Base-by-base conservation (phyloP, 2,329 filamentous ascomycete genomes). In the Fusarium pseudograminearum region DNA sequence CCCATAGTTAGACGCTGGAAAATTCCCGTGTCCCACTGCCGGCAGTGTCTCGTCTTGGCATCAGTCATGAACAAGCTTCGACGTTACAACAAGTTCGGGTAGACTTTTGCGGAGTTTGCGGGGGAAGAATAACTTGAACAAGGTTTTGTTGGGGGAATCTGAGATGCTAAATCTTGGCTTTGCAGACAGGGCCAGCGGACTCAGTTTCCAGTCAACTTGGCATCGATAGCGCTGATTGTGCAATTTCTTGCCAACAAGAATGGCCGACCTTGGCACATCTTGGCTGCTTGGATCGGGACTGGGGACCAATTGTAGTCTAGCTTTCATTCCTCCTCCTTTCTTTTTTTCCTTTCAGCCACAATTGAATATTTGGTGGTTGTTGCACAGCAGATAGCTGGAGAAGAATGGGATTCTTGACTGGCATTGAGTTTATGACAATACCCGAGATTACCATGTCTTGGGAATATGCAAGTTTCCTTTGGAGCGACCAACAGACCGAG, bases 121-220 rank as follows among this genome's bases (percentile, higher is more conserved):
- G 28, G 44, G 44, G 26, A 46, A 20, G 16, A 12, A 20, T 18
- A n/a, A 10, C n/a, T 15, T 8, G 18, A 12, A 30, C 28, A 30
- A 30, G 18, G 48, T 40, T 51, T 28, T 10, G 24, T 51, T 40
- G 33, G 48, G 33, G 48, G 33, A 16, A 51, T 28, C 48, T 34
- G 31, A 24, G 31, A 36, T 26, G 9, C 2, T 8, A 36, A 14
- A 15, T 26, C 47, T 50, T 36, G 47, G 31, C 31, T 50, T n/a
- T 36, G 14, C 7, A 26, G n/a, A 36, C 10, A 16, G 31, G 30
- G 16, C 31, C 11, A 28, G 26, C 16, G 31, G 33, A 24, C 48
- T 51, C 24, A 40, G n/a, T 40, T n/a, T 51, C 48, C 18, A 51
- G 48, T 51, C 33, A 51, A 51, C 48, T 28, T 51, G 48, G 48